Evolutionary conservation across 495 filamentous ascomycete species (phyloP).

Genomic region (Pseudevernia furfuracea): DNA sequence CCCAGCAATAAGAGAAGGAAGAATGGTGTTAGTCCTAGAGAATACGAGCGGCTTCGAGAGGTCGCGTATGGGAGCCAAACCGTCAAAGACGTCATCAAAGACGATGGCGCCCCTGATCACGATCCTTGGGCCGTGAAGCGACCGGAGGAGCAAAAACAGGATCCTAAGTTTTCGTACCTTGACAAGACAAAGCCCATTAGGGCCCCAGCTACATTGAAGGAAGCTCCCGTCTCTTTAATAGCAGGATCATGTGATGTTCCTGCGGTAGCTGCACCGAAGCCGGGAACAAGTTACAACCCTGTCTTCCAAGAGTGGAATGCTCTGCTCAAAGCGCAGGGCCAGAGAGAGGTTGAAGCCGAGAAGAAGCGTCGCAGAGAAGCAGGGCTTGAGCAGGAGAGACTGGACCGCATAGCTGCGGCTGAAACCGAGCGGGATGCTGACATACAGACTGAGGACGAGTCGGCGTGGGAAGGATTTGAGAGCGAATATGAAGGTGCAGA

Average conservation of each 20-base stretch:
- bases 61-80: conserved; percentile 66
- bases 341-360: conserved; percentile 72
- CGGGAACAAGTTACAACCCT: conserved; percentile 87
- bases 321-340: conserved; percentile 62
- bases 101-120: conserved; percentile 47
- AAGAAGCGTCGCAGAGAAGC: conserved; percentile 63
- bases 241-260: conserved; percentile 69
- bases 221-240: conserved; percentile 69
- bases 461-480: conserved; percentile 80
- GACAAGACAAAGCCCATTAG: conserved; percentile 55
- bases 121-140: conserved; percentile 67
- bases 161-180: conserved; percentile 53
- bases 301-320: conserved; percentile 73
- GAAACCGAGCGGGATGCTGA: conserved; percentile 59
- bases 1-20: conserved; percentile 61
- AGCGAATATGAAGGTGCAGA: conserved; percentile 57
- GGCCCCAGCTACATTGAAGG: conserved; percentile 67
- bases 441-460: conserved; percentile 71
- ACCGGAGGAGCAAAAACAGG: conserved; percentile 35
- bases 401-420: conserved; percentile 44
- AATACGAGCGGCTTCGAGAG: conserved; percentile 65
- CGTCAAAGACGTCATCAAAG: conserved; percentile 44
- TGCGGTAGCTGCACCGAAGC: conserved; percentile 68
- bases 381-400: conserved; percentile 51
- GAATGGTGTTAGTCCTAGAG: conserved; percentile 71